A percentile compares a stretch with the other conserved stretches of the same genome.
phyloP scores from a whole-genome alignment of 352 stramenopile genomes.

The Phytopythium aichiense region DNA sequence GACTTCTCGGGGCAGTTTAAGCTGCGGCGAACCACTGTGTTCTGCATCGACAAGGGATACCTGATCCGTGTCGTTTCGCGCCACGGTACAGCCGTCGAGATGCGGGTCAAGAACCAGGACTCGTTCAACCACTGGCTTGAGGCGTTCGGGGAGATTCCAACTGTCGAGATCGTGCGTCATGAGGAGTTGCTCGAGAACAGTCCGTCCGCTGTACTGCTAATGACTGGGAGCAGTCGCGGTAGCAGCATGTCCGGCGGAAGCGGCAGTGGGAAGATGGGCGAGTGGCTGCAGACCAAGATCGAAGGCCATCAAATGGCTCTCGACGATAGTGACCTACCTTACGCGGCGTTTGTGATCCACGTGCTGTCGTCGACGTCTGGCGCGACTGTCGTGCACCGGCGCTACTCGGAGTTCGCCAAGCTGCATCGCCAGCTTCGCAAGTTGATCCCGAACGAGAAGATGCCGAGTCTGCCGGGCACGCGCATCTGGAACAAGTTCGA shows the following conservation, averaged over 20 bases:
- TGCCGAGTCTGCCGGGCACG: constrained; percentile 61
- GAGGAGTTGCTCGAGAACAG: constrained; percentile 81
- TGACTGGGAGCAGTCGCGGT: constrained; percentile 21
- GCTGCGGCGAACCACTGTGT: constrained; percentile 57
- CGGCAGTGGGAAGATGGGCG: constrained; percentile 21
- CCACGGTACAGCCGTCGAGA: constrained; percentile 66
- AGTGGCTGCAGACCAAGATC: constrained; percentile 81
- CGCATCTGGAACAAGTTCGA: constrained; percentile 87
- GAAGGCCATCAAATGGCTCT: constrained; percentile 63
- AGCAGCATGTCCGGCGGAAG: constrained; percentile 4
- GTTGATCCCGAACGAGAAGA: constrained; percentile 74
- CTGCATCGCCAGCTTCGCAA: constrained; percentile 74
- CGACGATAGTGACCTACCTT: constrained; percentile 71
- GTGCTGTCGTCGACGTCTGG: constrained; percentile 60
- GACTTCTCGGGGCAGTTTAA: constrained; percentile 73
- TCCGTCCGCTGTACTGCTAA: constrained; percentile 71
- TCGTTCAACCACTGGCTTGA: constrained; percentile 76
- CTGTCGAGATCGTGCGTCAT: constrained; percentile 54
- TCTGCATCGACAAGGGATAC: constrained; percentile 70
- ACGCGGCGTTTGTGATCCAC: constrained; percentile 76
- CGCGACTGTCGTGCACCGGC: constrained; percentile 68
- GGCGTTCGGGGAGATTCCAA: constrained; percentile 52
- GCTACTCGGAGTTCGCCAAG: constrained; percentile 76
- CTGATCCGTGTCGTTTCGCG: constrained; percentile 74
- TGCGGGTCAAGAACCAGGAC: constrained; percentile 71